Percentiles rank a stretch among this genome's conserved stretches.
These are phyloP conservation scores for Linnemannia hyalina DNA, from an alignment of 192 early-diverging fungal species.

Conservation along the genomic window DNA sequence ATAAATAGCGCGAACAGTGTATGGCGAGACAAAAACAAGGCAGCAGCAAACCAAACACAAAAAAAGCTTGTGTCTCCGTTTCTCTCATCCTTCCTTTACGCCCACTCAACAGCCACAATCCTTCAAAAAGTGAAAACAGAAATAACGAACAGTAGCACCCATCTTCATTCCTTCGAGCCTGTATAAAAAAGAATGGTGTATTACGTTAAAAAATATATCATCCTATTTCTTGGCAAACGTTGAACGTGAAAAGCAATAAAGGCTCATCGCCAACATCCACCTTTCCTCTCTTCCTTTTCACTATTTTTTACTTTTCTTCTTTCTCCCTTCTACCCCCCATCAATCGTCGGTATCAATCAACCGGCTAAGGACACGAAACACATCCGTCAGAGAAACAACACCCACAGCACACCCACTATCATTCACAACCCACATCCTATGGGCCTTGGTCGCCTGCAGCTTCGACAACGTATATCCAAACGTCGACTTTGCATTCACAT, in stretches of 20 bases:
- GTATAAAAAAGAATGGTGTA: neutral
- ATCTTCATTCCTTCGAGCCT: too few relatives aligned
- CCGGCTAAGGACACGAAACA: conserved; percentile 71
- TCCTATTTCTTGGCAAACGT: neutral
- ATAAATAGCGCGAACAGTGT: too few relatives aligned
- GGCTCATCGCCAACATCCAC: neutral
- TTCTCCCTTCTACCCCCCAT: neutral
- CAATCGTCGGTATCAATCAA: conserved; percentile 26
- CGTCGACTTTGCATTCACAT: conserved; percentile 77
- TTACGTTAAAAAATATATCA: neutral
- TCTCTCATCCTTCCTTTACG: neutral
- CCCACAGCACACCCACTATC: conserved; percentile 69
- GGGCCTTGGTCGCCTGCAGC: conserved; percentile 83
- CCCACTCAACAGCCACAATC: neutral
- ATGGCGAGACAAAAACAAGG: neutral
- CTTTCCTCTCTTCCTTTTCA: neutral
- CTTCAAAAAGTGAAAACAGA: too few relatives aligned
- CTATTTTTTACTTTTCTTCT: neutral
- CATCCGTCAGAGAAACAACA: conserved; percentile 85
- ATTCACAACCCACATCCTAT: conserved; percentile 85
- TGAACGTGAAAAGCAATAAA: neutral
- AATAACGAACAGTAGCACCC: too few relatives aligned
- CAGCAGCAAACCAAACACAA: neutral
- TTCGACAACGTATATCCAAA: conserved; percentile 81
- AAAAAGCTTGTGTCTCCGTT: neutral